Base-by-base conservation (phyloP, 306 rosid genomes). In the Cyclanthera cordifolia region DNA sequence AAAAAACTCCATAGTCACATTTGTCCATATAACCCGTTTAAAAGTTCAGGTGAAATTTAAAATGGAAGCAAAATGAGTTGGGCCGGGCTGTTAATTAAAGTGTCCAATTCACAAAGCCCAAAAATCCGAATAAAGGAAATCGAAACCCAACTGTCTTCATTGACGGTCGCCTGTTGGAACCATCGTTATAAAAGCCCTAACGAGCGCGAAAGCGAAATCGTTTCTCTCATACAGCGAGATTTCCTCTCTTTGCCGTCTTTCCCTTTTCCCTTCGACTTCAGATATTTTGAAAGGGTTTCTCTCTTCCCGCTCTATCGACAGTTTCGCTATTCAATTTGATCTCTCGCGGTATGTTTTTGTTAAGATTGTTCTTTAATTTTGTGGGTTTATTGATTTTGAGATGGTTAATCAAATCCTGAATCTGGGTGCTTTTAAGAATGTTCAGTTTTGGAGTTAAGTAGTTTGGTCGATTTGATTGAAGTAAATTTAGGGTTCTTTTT, bases 201-300 rank as follows among this genome's bases (percentile, higher is more conserved):
- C 8, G 20, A 43, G 37, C 14, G 50, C 53, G 20, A 7, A 1
- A 16, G 8, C 21, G 13, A 4, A 19, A 16, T 61, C 50, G n/a
- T 10, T 5, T 61, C 53, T 15, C 21, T 41, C 53, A 1, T 14
- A 2, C 70, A 16, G 53, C 53, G 39, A 65, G 70, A 65, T 23
- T 61, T 65, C 70, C 53, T 65, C 37, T 45, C 37, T 45, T 19
- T 45, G 53, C 30, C 16, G 70, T 65, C 70, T 45, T 65, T 45
- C 21, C 70, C 53, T 61, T 65, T 65, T 65, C 70, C 70, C 3
- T 45, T 41, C 53, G 39, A 23, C 69, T 37, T 63, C 69, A 39
- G 32, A 63, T 41, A 63, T 39, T 27, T 23, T 57, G 23, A 63
- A 63, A 39, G 51, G 51, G 69, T n/a, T 63, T 32, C 19, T 63